These are phyloP conservation scores for Saccharomyces hybrid DNA, from an alignment of 1,139 yeast species.

Conservation along the genomic window DNA sequence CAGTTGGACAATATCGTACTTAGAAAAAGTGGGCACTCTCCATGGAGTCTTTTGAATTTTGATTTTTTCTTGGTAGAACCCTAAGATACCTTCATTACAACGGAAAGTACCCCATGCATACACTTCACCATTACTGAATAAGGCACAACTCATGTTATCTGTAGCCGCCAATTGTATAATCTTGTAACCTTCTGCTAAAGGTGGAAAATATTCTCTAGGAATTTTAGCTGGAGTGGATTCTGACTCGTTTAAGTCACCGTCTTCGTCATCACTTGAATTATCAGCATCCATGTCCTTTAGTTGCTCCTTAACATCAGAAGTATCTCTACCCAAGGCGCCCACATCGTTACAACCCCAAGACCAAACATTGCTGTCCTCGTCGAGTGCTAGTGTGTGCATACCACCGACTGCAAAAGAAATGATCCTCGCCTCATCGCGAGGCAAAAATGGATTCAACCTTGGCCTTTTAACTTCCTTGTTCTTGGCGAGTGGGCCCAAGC, in stretches of 20 bases:
- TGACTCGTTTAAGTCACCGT: conserved; percentile 74
- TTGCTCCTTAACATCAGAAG: conserved; percentile 49
- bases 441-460: conserved; percentile 70
- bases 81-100: conserved; percentile 84
- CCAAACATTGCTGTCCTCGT: conserved; percentile 68
- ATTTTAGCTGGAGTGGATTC: conserved; percentile 86
- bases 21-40: conserved; percentile 41
- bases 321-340: conserved; percentile 86
- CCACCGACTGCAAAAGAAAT: conserved; percentile 93
- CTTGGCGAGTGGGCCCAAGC: conserved; percentile 80
- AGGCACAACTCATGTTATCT: conserved; percentile 77
- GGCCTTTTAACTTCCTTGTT: conserved; percentile 95
- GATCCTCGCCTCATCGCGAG: conserved; percentile 53
- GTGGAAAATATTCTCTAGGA: conserved; percentile 49
- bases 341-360: conserved; percentile 98
- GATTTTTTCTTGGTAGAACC: conserved; percentile 59
- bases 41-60: conserved; percentile 60
- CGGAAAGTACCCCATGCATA: conserved; percentile 98
- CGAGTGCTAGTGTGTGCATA: conserved; percentile 84
- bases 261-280: conserved; percentile 53
- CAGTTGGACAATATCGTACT: conserved; percentile 69
- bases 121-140: conserved; percentile 75
- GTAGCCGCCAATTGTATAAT: conserved; percentile 87
- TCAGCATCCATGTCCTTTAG: conserved; percentile 58
- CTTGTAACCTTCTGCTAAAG: conserved; percentile 35